Base-by-base conservation (phyloP, 306 rosid species). In the Rubus idaeus region DNA sequence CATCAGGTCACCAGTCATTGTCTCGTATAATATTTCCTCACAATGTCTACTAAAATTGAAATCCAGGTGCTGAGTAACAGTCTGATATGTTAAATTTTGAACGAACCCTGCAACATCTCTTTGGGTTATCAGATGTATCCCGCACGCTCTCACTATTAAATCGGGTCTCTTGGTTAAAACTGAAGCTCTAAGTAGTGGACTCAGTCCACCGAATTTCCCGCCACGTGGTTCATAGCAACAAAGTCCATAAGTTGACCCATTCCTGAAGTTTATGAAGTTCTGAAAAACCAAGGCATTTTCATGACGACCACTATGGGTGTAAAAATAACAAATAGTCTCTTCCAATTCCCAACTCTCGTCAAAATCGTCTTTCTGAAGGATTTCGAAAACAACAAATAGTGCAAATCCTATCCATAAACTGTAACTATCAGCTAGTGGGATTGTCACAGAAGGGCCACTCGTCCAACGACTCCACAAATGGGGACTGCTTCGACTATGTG, bases 91-190 rank as follows among this genome's bases (percentile, higher is more conserved):
- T 18, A 79, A 10, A 1, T 55, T 0, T 7, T 11, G 1, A 17
- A 6, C 3, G 10, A 79, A 72, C 21, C 6, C 13, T 41, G 56
- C 57, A 23, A 12, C 73, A 23, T 52, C 9, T 9, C 63, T 16
- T 8, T 71, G 3, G 4, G 4, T 62, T 5, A 79, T 14, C 23
- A 52, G 21, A 51, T 23, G 58, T 21, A 52, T 7, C 11, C 4
- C 73, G 44, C 58, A 79, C 53, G 39, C 58, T 17, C 45, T 79
- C 50, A 79, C 67, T 47, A 41, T 45, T n/a, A 64, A 0, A 40
- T 40, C 4, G 0, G 49, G 39, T 21, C 65, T 63, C 30, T 50
- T 10, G 0, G 41, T 58, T 13, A 20, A 21, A 16, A 71, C 10
- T n/a, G 45, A 47, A 2, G 53, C 76, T 10, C 0, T 1, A 10